Conservation (phyloP, 177 flowering plant genomes). For the Vitis hybrid region DNA sequence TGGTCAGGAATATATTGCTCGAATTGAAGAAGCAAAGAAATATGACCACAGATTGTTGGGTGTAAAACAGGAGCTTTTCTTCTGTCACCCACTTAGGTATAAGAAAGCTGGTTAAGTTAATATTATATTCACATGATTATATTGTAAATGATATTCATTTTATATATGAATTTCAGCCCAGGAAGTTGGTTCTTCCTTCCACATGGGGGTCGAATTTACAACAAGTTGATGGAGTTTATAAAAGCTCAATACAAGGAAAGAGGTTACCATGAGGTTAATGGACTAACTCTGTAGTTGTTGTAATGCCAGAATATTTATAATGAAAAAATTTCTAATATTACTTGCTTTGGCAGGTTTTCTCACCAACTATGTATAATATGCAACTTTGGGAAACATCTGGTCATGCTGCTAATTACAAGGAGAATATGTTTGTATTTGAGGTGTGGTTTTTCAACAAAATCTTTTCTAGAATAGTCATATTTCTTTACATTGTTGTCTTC, state of each 20-base stretch:
- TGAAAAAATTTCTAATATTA: background rate
- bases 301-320: background rate
- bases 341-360: constrained; percentile 49
- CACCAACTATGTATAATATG: constrained; percentile 96
- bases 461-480: too few species aligned
- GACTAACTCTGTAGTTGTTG: background rate
- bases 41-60: constrained; percentile 89
- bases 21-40: constrained; percentile 90
- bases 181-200: constrained; percentile 99
- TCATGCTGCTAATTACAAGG: constrained; percentile 96
- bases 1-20: constrained; percentile 64
- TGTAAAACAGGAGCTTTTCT: constrained; percentile 92
- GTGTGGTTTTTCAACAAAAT: constrained; percentile 27
- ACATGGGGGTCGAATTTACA: constrained; percentile 83
- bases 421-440: constrained; percentile 97
- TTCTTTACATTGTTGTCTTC: too few species aligned
- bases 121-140: background rate
- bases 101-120: too few species aligned
- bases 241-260: constrained; percentile 66
- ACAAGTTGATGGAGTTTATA: constrained; percentile 85
- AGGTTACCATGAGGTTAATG: constrained; percentile 86
- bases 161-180: constrained; percentile 58
- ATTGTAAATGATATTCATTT: constrained; percentile 2
- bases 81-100: constrained; percentile 90
- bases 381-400: constrained; percentile 99